Evolutionary conservation across 371 early-diverging fungal species (phyloP).

Genomic region (Haplosporangium sp.): DNA sequence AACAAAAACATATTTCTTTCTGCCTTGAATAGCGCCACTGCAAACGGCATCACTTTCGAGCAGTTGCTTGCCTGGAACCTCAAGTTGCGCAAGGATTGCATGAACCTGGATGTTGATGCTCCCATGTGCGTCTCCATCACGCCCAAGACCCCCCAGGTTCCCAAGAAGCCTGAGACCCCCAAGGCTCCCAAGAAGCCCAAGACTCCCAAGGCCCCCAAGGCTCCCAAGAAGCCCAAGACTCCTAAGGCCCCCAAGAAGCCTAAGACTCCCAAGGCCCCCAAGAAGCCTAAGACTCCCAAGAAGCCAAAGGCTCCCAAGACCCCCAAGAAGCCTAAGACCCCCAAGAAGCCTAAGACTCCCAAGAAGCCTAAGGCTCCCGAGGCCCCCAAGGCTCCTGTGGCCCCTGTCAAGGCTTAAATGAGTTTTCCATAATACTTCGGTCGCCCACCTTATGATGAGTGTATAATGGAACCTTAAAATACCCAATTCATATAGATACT

Average conservation of each 20-base stretch:
- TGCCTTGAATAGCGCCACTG: slow-evolving; percentile 5
- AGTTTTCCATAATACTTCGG: neutral
- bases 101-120: slow-evolving; percentile 27
- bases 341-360: slow-evolving; percentile 5
- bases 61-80: slow-evolving; percentile 24
- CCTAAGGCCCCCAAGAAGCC: slow-evolving; percentile 3
- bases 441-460: neutral
- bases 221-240: slow-evolving; percentile 3
- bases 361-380: neutral
- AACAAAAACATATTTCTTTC: no score
- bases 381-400: neutral
- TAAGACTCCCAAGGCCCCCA: neutral
- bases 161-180: slow-evolving; percentile 1
- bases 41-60: slow-evolving; percentile 19
- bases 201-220: neutral
- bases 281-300: slow-evolving; percentile 8
- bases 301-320: neutral
- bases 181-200: slow-evolving; percentile 10
- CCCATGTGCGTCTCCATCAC: slow-evolving; percentile 16
- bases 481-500: neutral
- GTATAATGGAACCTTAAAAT: neutral
- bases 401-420: neutral
- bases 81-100: slow-evolving; percentile 21
- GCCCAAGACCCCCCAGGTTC: neutral
- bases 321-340: neutral